Evolutionary conservation across 2,329 filamentous ascomycete species (phyloP), one percentile per base, ranked within the genome.

Genomic region (Neopestalotiopsis rosae): DNA sequence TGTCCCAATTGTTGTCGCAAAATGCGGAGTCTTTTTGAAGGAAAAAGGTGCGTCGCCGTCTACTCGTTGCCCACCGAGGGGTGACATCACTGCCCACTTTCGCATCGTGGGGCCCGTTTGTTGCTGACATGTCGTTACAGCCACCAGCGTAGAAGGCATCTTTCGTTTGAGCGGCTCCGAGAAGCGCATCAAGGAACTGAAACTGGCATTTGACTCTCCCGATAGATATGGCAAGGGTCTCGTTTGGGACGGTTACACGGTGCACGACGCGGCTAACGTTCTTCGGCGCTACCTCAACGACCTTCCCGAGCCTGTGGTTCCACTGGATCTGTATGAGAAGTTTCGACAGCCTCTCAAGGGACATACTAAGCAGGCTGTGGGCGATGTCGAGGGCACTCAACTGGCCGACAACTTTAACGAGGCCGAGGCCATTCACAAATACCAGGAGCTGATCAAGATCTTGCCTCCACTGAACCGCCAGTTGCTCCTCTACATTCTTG

Each of bases 241-340:
- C 32, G 93, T 97, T 75, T 99, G 96, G 96, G 92, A 94, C 61
- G 96, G 96, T 61, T 99, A 97, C 80, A 99, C 96, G 0, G 96
- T 99, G 57, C 96, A 99, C 81, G 96, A 99, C 86, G 96, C 96
- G 32, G 95, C 96, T 76, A 99, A 98, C 78, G 95, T 99, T 70
- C 88, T 99, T 59, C 91, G 96, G 71, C 90, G 96, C 74, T 99
- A 99, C 79, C 90, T 99, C 71, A 98, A 98, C 80, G 94, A 97
- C 77, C 88, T 99, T 2, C 96, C 96, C 2, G 96, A 99, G 79
- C 96, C 96, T 5, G 97, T 99, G 72, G 96, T 99, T 38, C 96
- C 96, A 3, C 86, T 98, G 66, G 93, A 97, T 75, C 91, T 98
- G 72, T 99, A 99, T 79, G 93, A 97, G 76, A 89, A 90, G 69